Evolutionary conservation across 768 basidiomycete genomes (phyloP).

Genomic region (Russula sp.): DNA sequence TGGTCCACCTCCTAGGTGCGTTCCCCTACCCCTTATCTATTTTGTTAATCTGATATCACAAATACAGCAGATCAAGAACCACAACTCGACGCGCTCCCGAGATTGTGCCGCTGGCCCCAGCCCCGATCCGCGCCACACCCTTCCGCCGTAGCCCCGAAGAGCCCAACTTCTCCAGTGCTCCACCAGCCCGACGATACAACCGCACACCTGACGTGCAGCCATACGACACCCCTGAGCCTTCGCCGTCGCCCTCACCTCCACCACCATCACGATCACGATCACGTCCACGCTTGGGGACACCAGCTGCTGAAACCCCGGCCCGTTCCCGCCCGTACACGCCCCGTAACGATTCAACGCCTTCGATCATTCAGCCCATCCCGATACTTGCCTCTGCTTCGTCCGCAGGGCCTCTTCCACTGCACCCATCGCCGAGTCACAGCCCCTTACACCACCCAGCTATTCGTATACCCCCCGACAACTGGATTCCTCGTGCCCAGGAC

Average conservation of each 20-base stretch:
- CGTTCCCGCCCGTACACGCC: slow-evolving; percentile 19
- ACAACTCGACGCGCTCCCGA: slow-evolving; percentile 5
- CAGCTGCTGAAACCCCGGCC: slow-evolving; percentile 1
- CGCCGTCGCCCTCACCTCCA: not conserved
- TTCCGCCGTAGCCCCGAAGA: slow-evolving; percentile 12
- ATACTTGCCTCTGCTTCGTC: slow-evolving; percentile 12
- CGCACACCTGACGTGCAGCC: not conserved
- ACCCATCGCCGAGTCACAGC: not conserved
- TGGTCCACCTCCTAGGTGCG: slow-evolving; percentile 8
- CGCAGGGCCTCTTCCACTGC: not conserved
- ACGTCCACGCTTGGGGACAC: slow-evolving; percentile 4
- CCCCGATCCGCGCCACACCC: slow-evolving; percentile 7
- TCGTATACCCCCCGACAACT: slow-evolving; percentile 19
- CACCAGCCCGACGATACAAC: not conserved
- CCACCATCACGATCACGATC: slow-evolving; percentile 16
- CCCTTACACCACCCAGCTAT: slow-evolving; percentile 9
- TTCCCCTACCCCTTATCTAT: not conserved
- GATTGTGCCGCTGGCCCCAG: slow-evolving; percentile 7
- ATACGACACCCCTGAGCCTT: not conserved
- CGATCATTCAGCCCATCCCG: slow-evolving; percentile 19
- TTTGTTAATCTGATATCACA: too few species aligned
- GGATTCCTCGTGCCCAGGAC: slow-evolving; percentile 20
- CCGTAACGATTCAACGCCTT: slow-evolving; percentile 16
- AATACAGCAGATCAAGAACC: not conserved
- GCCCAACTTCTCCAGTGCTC: not conserved